Evolutionary conservation across 345 rosid genomes (phyloP), one percentile per base, ranked within the genome.

Genomic region (Heritiera littoralis): DNA sequence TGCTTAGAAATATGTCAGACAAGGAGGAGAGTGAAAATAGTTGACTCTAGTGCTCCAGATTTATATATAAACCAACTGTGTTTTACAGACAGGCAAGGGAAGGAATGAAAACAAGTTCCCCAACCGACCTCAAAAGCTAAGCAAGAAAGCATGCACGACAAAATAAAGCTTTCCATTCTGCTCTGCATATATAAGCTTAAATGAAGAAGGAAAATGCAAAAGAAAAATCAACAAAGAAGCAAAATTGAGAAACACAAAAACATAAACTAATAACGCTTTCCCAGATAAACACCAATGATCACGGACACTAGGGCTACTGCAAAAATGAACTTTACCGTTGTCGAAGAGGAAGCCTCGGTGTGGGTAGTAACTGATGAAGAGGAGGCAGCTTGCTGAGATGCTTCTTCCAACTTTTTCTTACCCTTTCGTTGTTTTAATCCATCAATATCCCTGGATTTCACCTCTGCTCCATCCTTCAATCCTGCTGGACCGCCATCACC

Each of bases 241-340:
- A 54, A 54, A 14, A 15, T 54, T 20, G 15, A 15, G 58, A 15
- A 54, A 5, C 58, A 54, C n/a, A 5, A 15, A 45, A 6, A 43
- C 45, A 59, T 60, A 79, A 82, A 75, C 85, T 90, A 95, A 70
- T 92, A 95, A 60, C 85, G 83, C 80, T 92, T 95, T 72, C 99
- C 98, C 72, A 95, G 88, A 82, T 90, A 78, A 6, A 91, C 63
- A 46, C 99, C 98, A 9, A 93, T 71, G 85, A 95, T 80, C 75
- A 91, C 78, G 18, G 99, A 95, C 41, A 91, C 77, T 66, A 95
- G 81, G 41, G 97, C 99, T 41, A 93, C 90, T 78, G 88, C 91
- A 9, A 88, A n/a, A 51, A 91, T 75, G 81, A 92, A 75, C 87
- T 89, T 87, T 18, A 90, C 65, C 85, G 79, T 81, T 86, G 82